Evolutionary conservation across 1,139 yeast species (phyloP), one percentile per base, ranked within the genome.

Genomic region (Taphrina pruni): DNA sequence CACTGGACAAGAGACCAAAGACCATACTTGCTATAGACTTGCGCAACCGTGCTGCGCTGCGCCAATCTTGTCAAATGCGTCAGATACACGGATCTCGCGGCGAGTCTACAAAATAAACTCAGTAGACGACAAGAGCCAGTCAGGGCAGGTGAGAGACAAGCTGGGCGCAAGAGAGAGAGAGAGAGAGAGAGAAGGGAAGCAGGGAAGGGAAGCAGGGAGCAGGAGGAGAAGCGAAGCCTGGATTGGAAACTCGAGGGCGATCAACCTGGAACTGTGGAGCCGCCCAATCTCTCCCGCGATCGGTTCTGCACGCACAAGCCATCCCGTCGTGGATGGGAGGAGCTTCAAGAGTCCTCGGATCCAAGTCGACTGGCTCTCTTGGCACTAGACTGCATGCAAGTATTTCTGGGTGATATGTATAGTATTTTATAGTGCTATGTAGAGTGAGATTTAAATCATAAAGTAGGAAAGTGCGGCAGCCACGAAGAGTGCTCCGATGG

Each of bases 1-100:
- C 54, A 56, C 67, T 55, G 8, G 67, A 43, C 26, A 46, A n/a
- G 45, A 64, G 32, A 14, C 61, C 67, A 8, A 48, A 54, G 55
- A 64, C 60, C 67, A 64, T 64, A 36, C 17, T 2, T 26, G 32
- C 32, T 26, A 26, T 26, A 26, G 32, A 26, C 32, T 26, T 26
- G 32, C 48, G 48, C 48, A 45, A 8, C 2, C 12, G n/a, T n/a
- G 48, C 20, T 45, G 48, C 48, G 48, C 48, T 14, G 48, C 20
- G 48, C 48, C 20, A 9, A 39, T 9, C 14, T 9, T 39, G 43
- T 11, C 43, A 9, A 39, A 6, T 2, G 11, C 14, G 43, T 39
- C 43, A 39, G 32, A 26, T 2, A 26, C 32, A 26, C 32, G 32
- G 32, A 26, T 26, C 4, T 26, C 32, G 32, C 32, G 4, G 32